A percentile compares a stretch with the other conserved stretches of the same genome.
phyloP scores from a whole-genome alignment of 441 rosid genomes.

The Euphorbia celastroides region DNA sequence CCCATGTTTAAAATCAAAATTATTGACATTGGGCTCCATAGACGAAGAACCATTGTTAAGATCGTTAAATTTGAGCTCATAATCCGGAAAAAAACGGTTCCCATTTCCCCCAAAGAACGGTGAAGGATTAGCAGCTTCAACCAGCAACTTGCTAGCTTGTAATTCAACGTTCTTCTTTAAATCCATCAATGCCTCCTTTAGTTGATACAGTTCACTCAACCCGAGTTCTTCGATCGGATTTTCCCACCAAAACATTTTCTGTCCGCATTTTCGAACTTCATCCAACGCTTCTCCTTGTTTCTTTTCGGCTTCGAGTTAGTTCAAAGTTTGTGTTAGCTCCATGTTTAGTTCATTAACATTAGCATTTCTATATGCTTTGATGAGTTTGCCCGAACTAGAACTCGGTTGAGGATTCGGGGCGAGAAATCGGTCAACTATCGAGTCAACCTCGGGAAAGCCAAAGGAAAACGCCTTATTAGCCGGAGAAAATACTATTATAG shows the following conservation, averaged over 20 bases:
- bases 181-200: neutral
- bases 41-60: neutral
- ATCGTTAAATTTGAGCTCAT: neutral
- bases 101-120: neutral
- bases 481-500: slow-evolving; percentile 36
- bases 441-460: slow-evolving; percentile 39
- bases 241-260: slow-evolving; percentile 1
- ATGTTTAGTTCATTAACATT: slow-evolving; percentile 30
- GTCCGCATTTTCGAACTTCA: neutral
- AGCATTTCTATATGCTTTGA: slow-evolving; percentile 36
- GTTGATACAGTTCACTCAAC: neutral
- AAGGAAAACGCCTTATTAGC: slow-evolving; percentile 40
- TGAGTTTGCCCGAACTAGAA: slow-evolving; percentile 1
- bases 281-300: neutral
- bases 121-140: neutral
- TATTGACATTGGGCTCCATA: neutral
- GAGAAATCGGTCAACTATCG: slow-evolving; percentile 27
- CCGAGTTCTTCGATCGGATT: neutral
- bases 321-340: slow-evolving; percentile 19
- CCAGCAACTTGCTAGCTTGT: neutral
- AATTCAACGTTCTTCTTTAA: neutral
- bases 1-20: slow-evolving; percentile 20
- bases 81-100: neutral
- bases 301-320: neutral
- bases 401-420: slow-evolving; percentile 12